Base-by-base conservation (phyloP, 257 asterid genomes). In the Avicennia marina region DNA sequence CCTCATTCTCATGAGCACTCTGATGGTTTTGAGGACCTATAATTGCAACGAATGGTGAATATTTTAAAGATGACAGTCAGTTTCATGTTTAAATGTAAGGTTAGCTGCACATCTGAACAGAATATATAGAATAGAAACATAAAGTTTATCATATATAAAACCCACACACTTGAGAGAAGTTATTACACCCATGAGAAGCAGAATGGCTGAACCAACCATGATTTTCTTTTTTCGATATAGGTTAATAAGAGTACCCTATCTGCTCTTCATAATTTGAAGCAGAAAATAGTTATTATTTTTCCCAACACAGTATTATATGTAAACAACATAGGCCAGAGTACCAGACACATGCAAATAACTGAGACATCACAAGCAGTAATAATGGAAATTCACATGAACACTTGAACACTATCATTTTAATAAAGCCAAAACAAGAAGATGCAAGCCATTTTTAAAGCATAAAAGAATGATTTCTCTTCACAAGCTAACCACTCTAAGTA, bases 1-100 rank as follows among this genome's bases (percentile, higher is more conserved):
- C 97, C 95, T 86, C 94, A 58, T 56, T 67, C 53, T 74, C 89
- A 70, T 63, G 91, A 64, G 64, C 47, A 64, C 56, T 82, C 41
- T 79, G 88, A 66, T 79, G 82, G 75, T 78, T 72, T 68, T 73
- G 75, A 48, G 91, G 94, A 75, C 95, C 97, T 89, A 66, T 52
- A 63, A 2, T 3, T 8, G 59, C 40, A 62, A 66, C 36, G 45
- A 72, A 31, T 15, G 38, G 36, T 11, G 27, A 44, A 57, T 57
- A 33, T 11, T 25, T 49, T 33, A 11, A 39, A 48, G 32, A 48
- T 12, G 17, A 33, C 20, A 57, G 61, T 11, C 3, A 7, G 19
- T 21, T 18, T 10, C 9, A 18, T 2, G 21, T 6, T 10, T 3
- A 12, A 47, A 47, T 47, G 7, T 29, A 51, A 38, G 33, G 49